phyloP scores from a whole-genome alignment of 352 stramenopile genomes.

The Blastocystis sp. region DNA sequence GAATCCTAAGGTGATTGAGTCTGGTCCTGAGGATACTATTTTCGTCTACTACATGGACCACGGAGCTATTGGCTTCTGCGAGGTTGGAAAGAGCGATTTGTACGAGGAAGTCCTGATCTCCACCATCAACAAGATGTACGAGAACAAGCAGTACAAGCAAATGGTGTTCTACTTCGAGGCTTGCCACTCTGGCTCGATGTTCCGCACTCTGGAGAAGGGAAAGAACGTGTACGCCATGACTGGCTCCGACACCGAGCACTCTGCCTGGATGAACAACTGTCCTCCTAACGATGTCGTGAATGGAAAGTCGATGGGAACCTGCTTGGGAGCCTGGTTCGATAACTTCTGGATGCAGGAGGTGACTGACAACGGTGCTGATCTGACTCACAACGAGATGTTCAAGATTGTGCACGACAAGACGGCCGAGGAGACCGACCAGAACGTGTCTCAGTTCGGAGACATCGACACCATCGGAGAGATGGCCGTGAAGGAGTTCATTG shows the following conservation, averaged over 20 bases:
- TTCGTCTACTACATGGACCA: conserved; percentile 63
- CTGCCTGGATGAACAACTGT: conserved; percentile 62
- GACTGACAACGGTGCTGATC: conserved; percentile 46
- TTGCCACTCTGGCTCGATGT: conserved; percentile 63
- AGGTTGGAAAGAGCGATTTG: conserved; percentile 53
- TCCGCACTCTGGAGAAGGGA: conserved; percentile 31
- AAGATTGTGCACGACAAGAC: conserved; percentile 53
- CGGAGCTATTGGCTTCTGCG: conserved; percentile 62
- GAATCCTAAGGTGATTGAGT: conserved; percentile 63
- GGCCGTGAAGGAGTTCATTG: conserved; percentile 45
- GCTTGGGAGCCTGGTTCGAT: conserved; percentile 56
- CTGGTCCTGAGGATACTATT: conserved; percentile 57
- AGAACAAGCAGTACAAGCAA: conserved; percentile 61
- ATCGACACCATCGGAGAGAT: conserved; percentile 42
- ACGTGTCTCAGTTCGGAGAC: conserved; percentile 63
- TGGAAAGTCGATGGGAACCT: conserved; percentile 57
- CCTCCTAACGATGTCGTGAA: conserved; percentile 59
- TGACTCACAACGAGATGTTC: conserved; percentile 47
- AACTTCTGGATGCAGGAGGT: conserved; percentile 61
- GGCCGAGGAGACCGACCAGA: conserved; percentile 57
- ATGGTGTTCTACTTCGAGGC: conserved; percentile 62
- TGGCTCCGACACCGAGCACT: conserved; percentile 60
- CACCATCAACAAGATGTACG: conserved; percentile 61
- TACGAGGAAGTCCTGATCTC: conserved; percentile 45
- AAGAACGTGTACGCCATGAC: conserved; percentile 63